Evolutionary conservation across 2,329 filamentous ascomycete genomes (phyloP), one percentile per base, ranked within the genome.

Genomic region (Alternaria incomplexa): DNA sequence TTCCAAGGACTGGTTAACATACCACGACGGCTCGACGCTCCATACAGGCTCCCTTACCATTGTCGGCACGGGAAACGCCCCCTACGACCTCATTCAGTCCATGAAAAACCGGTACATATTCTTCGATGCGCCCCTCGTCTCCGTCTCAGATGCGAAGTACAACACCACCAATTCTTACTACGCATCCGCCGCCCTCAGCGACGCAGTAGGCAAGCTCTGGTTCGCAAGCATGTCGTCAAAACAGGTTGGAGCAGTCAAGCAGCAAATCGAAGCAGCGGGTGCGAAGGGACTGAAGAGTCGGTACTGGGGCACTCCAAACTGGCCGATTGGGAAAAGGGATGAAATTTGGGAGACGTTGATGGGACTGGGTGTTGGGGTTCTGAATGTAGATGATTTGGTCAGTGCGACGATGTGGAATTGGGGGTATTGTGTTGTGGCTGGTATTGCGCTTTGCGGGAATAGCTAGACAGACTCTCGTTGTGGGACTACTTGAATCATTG

Each of bases 31-130:
- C 52, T 83, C 53, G 15, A 73, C 80, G 15, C 73, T 90, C 3
- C 76, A 86, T 40, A 73, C 80, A 22, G 82, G 90, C 1, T 87
- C 88, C 1, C 78, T 93, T 36, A 93, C 90, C 0, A 85, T 93
- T 2, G 89, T 93, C 2, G 89, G 86, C 2, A 91, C 89, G 1
- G 91, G 91, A 12, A 86, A 87, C 66, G 85, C 87, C 0, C 87
- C 85, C 0, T 89, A 90, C 69, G 83, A 87, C 58, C 72, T 85
- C 9, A 71, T 91, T 10, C 79, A 83, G 4, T 75, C 80, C 69
- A 68, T 79, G 6, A 86, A 84, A 1, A 84, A 87, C 64, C 82
- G 88, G 28, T 88, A 91, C 74, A 81, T 88, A 58, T 91, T 91
- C 77, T 89, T 88, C 72, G 90, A 92, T 68, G 90, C 89, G 0